Percentiles rank a stretch among this genome's conserved stretches.
Conservation (phyloP, 768 basidiomycete species). For the Kwoniella heveanensis region DNA sequence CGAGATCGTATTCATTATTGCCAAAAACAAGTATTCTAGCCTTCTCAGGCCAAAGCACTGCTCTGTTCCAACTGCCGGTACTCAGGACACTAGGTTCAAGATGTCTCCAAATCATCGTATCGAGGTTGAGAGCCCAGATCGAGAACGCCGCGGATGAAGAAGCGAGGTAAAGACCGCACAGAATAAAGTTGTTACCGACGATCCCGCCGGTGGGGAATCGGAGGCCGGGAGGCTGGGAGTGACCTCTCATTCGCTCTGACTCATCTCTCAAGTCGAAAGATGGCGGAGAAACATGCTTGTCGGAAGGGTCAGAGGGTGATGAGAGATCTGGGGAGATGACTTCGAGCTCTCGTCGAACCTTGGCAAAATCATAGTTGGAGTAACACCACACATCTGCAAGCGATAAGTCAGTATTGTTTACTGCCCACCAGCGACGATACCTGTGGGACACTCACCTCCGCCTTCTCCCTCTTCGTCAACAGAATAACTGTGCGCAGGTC, state of each 20-base stretch:
- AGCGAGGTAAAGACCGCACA: conserved; percentile 93
- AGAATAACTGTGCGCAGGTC: conserved; percentile 70
- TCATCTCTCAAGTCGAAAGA: conserved; percentile 79
- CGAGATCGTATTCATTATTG: conserved; percentile 62
- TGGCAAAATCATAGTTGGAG: conserved; percentile 85
- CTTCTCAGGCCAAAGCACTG: conserved; percentile 78
- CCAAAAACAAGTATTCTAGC: conserved; percentile 91
- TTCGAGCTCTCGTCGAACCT: conserved; percentile 93
- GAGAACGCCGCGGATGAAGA: conserved; percentile 93
- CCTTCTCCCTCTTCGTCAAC: conserved; percentile 48
- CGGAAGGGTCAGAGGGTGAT: conserved; percentile 6
- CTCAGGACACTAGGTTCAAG: conserved; percentile 62
- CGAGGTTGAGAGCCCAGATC: conserved; percentile 92
- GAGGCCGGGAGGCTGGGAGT: conserved; percentile 84
- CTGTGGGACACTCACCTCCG: conserved; percentile 31
- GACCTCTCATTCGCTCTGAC: conserved; percentile 74
- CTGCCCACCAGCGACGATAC: conserved; percentile 60
- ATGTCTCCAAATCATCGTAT: conserved; percentile 43
- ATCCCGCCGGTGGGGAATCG: conserved; percentile 95
- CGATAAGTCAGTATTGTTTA: conserved; percentile 69
- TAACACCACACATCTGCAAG: conserved; percentile 76
- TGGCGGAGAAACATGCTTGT: conserved; percentile 32
- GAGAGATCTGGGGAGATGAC: conserved; percentile 68
- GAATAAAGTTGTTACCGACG: conserved; percentile 78
- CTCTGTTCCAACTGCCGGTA: conserved; percentile 92